phyloP scores from a whole-genome alignment of 805 yeast species.

The Candida multigemmis region DNA sequence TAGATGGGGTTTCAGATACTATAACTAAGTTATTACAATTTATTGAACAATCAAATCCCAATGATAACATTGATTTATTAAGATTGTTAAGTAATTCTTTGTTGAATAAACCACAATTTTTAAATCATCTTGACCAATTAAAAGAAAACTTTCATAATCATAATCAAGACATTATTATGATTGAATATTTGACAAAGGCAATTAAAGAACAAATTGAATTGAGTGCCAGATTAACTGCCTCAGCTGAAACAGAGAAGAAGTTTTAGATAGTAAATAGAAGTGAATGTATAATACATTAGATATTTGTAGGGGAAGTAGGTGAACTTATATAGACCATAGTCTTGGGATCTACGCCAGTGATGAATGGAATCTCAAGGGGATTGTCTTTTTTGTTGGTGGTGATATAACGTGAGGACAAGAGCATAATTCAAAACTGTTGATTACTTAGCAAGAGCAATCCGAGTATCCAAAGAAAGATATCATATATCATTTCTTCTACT shows the following conservation, averaged over 20 bases:
- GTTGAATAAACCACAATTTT: constrained; percentile 40
- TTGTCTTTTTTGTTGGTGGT: too few relatives aligned
- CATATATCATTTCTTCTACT: too few relatives aligned
- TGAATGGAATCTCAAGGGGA: too few relatives aligned
- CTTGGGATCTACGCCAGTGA: too few relatives aligned
- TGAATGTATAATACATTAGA: too few relatives aligned
- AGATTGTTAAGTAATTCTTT: constrained; percentile 53
- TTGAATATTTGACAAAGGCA: constrained; percentile 75
- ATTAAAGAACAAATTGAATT: constrained; percentile 78
- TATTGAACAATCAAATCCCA: constrained; percentile 29
- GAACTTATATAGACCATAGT: too few relatives aligned
- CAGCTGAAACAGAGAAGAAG: constrained; percentile 14
- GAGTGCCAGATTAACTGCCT: constrained; percentile 63
- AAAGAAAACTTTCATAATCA: constrained; percentile 59
- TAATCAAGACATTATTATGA: constrained; percentile 71
- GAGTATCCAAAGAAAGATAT: too few relatives aligned
- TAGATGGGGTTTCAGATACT: constrained; percentile 35
- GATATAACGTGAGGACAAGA: too few relatives aligned
- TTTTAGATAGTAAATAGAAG: constrained; percentile 4
- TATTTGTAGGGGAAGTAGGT: too few relatives aligned
- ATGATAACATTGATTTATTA: constrained; percentile 48
- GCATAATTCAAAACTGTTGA: too few relatives aligned
- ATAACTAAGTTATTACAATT: constrained; percentile 42
- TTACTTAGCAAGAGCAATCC: too few relatives aligned
- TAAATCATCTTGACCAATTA: constrained; percentile 42